A percentile compares a stretch with the other conserved stretches of the same genome.
These are phyloP conservation scores for Gnetum montanum DNA, from an alignment of 75 land plant genomes.

Conservation along the genomic window DNA sequence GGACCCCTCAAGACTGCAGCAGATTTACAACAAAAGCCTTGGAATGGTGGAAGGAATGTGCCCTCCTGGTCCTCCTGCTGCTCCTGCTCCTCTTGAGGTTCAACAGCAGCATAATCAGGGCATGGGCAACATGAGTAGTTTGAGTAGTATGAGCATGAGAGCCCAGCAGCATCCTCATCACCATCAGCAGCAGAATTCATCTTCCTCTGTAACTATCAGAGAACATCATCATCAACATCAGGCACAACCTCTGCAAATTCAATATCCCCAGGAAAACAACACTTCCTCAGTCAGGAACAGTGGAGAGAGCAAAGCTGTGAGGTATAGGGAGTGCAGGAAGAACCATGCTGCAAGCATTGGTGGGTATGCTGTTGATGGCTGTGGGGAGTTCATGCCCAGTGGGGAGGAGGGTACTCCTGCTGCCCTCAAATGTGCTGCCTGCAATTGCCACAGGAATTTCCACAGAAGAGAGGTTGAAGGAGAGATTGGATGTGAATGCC, in stretches of 20 bases:
- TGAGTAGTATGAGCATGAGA: neutral
- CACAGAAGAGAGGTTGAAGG: slow-evolving; percentile 43
- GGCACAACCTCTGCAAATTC: too few relatives aligned
- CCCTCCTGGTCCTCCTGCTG: too few relatives aligned
- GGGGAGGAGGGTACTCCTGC: slow-evolving; percentile 38
- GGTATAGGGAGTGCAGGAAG: slow-evolving; percentile 34
- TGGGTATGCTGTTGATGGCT: slow-evolving; percentile 38
- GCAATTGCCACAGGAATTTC: slow-evolving; percentile 39
- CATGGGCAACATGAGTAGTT: neutral
- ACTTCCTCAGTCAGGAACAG: too few relatives aligned
- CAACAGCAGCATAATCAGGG: slow-evolving; percentile 1
- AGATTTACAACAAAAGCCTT: slow-evolving; percentile 1
- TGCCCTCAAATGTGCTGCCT: slow-evolving; percentile 40
- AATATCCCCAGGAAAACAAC: slow-evolving; percentile 3
- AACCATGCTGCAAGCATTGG: slow-evolving; percentile 44
- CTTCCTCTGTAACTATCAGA: too few relatives aligned
- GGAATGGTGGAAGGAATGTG: slow-evolving; percentile 9
- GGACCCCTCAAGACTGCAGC: slow-evolving; percentile 5
- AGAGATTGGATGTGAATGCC: slow-evolving; percentile 13
- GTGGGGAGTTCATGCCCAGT: slow-evolving; percentile 43
- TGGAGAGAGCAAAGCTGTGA: slow-evolving; percentile 14
- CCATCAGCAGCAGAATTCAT: slow-evolving; percentile 1
- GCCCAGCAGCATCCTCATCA: slow-evolving; percentile 1
- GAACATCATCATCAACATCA: too few relatives aligned
- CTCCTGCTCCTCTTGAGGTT: too few relatives aligned